Base-by-base conservation (phyloP, 768 basidiomycete species). In the Dacryopinax primogenitus region DNA sequence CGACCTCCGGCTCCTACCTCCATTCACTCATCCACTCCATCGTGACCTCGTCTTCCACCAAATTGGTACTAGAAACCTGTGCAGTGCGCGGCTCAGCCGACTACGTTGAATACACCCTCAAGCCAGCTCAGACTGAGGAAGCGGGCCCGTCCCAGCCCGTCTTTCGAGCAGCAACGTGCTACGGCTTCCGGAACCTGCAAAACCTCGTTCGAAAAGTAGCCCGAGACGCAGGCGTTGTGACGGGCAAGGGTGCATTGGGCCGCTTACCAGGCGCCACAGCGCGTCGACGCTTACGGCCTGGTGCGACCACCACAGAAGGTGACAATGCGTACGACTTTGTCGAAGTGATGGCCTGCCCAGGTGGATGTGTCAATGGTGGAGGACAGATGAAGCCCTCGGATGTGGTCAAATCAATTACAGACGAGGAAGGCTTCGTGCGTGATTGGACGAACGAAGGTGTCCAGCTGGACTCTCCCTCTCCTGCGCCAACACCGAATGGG, bases 271-370 rank as follows among this genome's bases (percentile, higher is more conserved):
- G 62, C 73, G 64, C 70, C 70, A 61, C 51, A 67, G 41, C 65
- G 68, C 67, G 62, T 62, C 41, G 74, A 70, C 39, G 70, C 68
- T 69, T 71, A 45, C 68, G 76, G 71, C 65, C 71, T 39, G 67
- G 39, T 39, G 37, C 68, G 65, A 18, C 45, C 34, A 62, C 51
- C 15, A 21, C 23, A 9, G 51, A 58, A 18, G 26, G 15, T 3
- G 51, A 58, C 26, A 58, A 58, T 18, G 30, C 51, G 44, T 91
- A 91, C 73, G 92, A 95, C 76, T 96, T 92, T 74, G 86, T 95
- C 39, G 93, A 96, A 72, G 92, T 99, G 68, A 98, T 99, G 96
- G 96, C 96, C 34, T 99, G 96, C 77, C 96, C 96, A 0, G 86
- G 88, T 0, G 96, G 96, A 18, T 98, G 96, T 74, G 91, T 96